A percentile compares a stretch with the other conserved stretches of the same genome.
phyloP scores from a whole-genome alignment of 2,329 filamentous ascomycete species.

The Arachnomyces sp. region DNA sequence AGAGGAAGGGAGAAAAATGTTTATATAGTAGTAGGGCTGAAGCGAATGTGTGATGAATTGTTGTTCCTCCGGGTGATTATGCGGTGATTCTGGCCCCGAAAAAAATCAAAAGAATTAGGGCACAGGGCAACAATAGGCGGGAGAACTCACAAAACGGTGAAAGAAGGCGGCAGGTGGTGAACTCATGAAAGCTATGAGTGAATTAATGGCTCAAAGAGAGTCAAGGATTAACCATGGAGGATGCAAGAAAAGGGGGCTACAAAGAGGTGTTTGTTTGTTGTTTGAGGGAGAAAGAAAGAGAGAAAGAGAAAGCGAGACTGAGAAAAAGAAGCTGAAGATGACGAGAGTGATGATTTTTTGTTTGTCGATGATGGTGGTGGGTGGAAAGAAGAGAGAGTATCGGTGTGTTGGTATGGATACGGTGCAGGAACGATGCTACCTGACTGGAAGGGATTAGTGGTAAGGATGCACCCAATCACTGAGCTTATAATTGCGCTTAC shows the following conservation, averaged over 20 bases:
- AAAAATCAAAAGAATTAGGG: constrained; percentile 12
- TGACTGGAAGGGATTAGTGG: too few relatives aligned
- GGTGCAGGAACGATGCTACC: too few relatives aligned
- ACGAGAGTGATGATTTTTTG: constrained; percentile 4
- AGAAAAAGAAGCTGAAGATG: constrained; percentile 3
- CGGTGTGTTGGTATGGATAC: not conserved
- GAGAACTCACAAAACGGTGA: not conserved
- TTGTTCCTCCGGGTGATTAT: too few relatives aligned
- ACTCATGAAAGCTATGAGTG: not conserved
- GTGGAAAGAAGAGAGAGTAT: not conserved
- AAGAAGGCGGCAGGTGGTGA: not conserved
- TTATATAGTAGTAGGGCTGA: not conserved
- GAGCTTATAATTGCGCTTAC: too few relatives aligned
- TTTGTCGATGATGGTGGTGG: too few relatives aligned
- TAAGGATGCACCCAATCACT: too few relatives aligned
- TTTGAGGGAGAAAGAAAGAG: too few relatives aligned
- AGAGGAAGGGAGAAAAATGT: constrained; percentile 1
- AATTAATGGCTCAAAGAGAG: not conserved
- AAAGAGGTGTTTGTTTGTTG: not conserved
- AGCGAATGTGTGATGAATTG: too few relatives aligned
- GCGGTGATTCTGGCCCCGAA: too few relatives aligned
- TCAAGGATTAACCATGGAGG: constrained; percentile 4
- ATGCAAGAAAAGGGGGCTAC: constrained; percentile 8
- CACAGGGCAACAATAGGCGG: constrained; percentile 16
- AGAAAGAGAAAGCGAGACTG: not conserved